Conservation (phyloP, 805 yeast species). For the Starmerella bombi region DNA sequence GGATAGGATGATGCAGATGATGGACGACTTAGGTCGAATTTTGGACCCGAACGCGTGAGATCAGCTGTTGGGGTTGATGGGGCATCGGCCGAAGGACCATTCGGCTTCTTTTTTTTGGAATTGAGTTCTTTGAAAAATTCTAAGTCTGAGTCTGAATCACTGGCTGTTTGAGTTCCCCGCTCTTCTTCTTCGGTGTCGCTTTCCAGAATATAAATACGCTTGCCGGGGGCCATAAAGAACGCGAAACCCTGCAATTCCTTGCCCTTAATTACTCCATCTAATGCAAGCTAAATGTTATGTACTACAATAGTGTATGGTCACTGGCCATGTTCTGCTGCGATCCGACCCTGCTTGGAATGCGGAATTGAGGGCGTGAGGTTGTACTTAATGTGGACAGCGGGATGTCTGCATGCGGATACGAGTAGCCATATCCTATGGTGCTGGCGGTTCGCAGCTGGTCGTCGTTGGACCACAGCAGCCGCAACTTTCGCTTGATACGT, state of each 20-base stretch:
- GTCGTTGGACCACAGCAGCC: background rate
- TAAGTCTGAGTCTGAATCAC: background rate
- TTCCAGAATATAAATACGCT: background rate
- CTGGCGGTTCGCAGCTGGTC: conserved; percentile 5
- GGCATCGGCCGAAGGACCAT: background rate
- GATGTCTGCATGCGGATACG: conserved; percentile 17
- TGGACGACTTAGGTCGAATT: background rate
- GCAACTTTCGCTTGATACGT: background rate
- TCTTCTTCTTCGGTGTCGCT: background rate
- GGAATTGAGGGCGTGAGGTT: conserved; percentile 9
- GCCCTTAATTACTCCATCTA: background rate
- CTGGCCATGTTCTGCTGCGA: no score
- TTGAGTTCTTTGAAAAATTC: background rate
- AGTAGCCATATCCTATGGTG: conserved; percentile 16
- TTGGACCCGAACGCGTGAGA: background rate
- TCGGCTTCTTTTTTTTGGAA: background rate
- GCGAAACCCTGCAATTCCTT: no score
- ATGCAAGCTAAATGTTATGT: background rate
- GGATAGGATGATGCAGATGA: background rate
- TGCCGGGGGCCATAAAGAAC: no score
- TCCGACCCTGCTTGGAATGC: conserved; percentile 18
- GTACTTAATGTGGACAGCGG: conserved; percentile 10
- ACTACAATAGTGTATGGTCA: background rate
- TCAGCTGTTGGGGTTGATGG: no score
- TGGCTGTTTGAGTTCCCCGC: no score